Evolutionary conservation across 345 rosid genomes (phyloP).

Genomic region (Erodium maritimum): DNA sequence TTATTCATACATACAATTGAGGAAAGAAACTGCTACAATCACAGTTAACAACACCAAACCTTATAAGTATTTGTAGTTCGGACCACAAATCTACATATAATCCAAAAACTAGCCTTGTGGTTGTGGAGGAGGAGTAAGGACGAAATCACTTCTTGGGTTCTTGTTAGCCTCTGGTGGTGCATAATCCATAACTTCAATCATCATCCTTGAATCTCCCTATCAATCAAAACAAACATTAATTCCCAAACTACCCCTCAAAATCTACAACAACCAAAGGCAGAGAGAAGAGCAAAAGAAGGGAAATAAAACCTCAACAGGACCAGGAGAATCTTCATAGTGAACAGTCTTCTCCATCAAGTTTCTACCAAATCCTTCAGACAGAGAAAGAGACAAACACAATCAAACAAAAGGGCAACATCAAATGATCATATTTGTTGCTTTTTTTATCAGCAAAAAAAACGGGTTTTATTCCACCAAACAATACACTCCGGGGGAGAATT

Average conservation of each 20-base stretch:
- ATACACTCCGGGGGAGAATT: no score
- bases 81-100: no score
- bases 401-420: background rate
- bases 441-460: no score
- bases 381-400: background rate
- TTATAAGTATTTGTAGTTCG: no score
- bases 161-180: conserved; percentile 32
- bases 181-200: conserved; percentile 36
- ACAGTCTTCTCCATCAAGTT: conserved; percentile 19
- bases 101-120: background rate
- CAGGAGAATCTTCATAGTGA: conserved; percentile 14
- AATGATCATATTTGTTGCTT: no score
- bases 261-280: no score
- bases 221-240: conserved; percentile 6
- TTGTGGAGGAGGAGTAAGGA: conserved; percentile 27
- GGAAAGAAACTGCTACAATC: background rate
- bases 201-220: conserved; percentile 25
- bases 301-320: conserved; percentile 18
- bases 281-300: background rate
- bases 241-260: background rate
- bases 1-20: background rate
- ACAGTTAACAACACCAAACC: background rate
- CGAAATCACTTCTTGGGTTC: conserved; percentile 33
- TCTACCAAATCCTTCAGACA: conserved; percentile 22
- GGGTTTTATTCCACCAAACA: no score